Evolutionary conservation across 2,329 filamentous ascomycete genomes (phyloP), one percentile per base, ranked within the genome.

Genomic region (Phyllosticta citriasiana): DNA sequence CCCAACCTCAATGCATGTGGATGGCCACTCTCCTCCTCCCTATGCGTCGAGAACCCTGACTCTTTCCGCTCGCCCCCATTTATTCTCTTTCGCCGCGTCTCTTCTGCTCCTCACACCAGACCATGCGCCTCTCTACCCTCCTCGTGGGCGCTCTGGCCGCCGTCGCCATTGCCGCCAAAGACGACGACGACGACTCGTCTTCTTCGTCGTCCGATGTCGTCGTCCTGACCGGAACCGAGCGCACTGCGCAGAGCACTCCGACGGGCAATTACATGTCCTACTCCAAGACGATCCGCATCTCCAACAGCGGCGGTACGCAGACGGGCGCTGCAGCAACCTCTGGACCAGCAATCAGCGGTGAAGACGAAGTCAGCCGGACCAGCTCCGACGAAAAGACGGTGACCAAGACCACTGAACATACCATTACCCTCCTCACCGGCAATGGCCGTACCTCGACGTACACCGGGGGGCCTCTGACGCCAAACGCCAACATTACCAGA

Each of bases 401-500:
- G 3, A 61, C 59, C 10, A 40, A 40, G 6, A 57, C 52, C n/a
- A 55, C 52, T 7, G 55, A 57, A 51, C 55, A 51, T 14, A 62
- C 60, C 56, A 51, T 57, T 26, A 58, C 53, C 24, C 14, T 62
- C n/a, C 53, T 62, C 22, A 62, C 60, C 14, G 60, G 60, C 30
- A n/a, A 52, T 52, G 25, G 27, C 25, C 55, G 52, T 6, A 62
- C 56, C 24, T 47, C 50, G 16, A 61, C 59, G 6, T 57, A 57
- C 22, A 61, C 59, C 9, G 58, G 58, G 40, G 58, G 58, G n/a
- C 58, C 58, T 33, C 40, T 60, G 16, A 57, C 54, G 22, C 59
- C 55, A 4, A 60, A 53, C 9, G 22, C 62, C 2, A 66, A 57
- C 50, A 64, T 63, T 16, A 73, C 68, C 58, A 16, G n/a, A n/a